Conservation (phyloP, 768 basidiomycete genomes). For the Melanogaster broomeanus region DNA sequence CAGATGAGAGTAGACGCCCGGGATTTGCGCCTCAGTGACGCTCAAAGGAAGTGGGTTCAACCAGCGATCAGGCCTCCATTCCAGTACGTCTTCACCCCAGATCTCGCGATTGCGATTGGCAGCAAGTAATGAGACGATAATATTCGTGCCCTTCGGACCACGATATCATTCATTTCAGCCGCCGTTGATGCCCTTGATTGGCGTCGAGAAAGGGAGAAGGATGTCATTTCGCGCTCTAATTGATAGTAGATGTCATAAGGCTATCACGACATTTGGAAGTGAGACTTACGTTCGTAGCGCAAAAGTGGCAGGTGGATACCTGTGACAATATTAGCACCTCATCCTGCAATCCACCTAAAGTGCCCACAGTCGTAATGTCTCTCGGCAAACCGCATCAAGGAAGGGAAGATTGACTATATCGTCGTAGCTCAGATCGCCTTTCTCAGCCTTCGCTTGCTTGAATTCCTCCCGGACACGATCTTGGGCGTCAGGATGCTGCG, state of each 20-base stretch:
- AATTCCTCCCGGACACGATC: no score
- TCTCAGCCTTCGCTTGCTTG: constrained; percentile 12
- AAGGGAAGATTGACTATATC: constrained; percentile 39
- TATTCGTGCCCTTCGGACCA: constrained; percentile 37
- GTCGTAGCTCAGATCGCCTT: constrained; percentile 33
- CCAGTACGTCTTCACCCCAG: no score
- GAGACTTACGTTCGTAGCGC: no score
- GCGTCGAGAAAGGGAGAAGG: constrained; percentile 42
- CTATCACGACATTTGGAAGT: neutral
- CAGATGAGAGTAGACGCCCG: constrained; percentile 48
- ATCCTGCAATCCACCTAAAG: no score
- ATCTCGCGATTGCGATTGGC: no score
- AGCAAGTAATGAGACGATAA: constrained; percentile 39
- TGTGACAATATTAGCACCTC: no score
- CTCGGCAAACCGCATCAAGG: no score
- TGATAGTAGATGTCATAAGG: neutral
- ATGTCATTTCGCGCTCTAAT: constrained; percentile 37
- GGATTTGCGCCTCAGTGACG: constrained; percentile 43
- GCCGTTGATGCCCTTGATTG: constrained; percentile 40
- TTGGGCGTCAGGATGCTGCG: constrained; percentile 38
- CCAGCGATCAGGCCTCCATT: no score
- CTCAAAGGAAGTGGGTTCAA: no score
- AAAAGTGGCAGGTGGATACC: neutral
- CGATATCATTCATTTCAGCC: no score
- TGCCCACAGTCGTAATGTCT: constrained; percentile 36